Base-by-base conservation (phyloP, 1,139 yeast genomes). In the Candida neerlandica region DNA sequence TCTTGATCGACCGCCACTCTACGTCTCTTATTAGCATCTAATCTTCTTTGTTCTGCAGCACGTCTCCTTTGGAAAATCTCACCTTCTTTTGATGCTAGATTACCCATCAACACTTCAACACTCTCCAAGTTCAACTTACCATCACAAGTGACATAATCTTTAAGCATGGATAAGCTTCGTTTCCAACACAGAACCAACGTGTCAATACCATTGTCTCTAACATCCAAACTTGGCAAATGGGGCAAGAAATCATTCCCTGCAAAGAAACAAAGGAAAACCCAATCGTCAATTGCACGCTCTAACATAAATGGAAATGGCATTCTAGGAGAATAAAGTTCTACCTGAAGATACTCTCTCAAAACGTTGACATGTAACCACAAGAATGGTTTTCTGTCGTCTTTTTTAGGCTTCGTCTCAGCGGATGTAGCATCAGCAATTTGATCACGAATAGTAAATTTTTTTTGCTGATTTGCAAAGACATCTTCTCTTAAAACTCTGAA, bases 211-310 rank as follows among this genome's bases (percentile, higher is more conserved):
- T 90, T 89, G 66, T 95, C 98, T 58, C 99, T 82, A 41, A 94
- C 97, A 63, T 94, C 97, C 54, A 95, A 77, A 47, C 96, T 85
- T 5, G 99, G 99, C 57, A 95, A 73, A 69, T 94, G 99, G 2
- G 99, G 99, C 63, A 95, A 76, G 77, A 95, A 95, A 82, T 95
- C 99, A 65, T 95, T 95, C 66, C 99, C 99, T 51, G 94, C 96
- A 65, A 95, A 95, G 73, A 95, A 95, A 78, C 98, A 94, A 92
- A 95, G 87, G 59, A 95, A 95, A 15, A 95, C 92, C 99, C 99
- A 95, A 70, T 95, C 99, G 65, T 95, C 99, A 53, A 95, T 86
- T 2, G 98, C 97, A 51, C 99, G 78, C 69, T 95, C 99, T 53
- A 91, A 70, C 64, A 94, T 97, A 69, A 87, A 91, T 15, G 84